These are phyloP conservation scores for Bruguiera hainesii DNA, from an alignment of 441 rosid species.

Conservation along the genomic window DNA sequence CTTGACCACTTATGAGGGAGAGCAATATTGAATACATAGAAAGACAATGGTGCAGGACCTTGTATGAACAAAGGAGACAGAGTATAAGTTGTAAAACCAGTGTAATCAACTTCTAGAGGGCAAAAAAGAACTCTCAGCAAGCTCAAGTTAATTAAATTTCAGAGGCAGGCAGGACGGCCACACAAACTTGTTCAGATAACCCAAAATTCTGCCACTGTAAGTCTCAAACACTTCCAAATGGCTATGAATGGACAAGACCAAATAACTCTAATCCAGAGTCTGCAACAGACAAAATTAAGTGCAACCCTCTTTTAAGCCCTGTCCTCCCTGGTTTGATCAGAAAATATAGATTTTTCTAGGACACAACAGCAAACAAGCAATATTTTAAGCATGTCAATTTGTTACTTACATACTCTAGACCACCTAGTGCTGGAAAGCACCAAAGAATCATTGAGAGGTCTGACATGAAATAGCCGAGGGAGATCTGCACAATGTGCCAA, in stretches of 20 bases:
- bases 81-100: constrained; percentile 1
- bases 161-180: neutral
- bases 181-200: neutral
- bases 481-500: constrained; percentile 41
- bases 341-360: neutral
- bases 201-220: too few species aligned
- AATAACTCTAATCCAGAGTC: neutral
- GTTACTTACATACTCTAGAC: constrained; percentile 70
- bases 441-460: constrained; percentile 76
- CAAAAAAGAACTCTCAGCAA: constrained; percentile 1
- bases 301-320: neutral
- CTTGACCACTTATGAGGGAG: constrained; percentile 67
- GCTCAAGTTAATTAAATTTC: constrained; percentile 9
- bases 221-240: neutral
- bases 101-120: neutral
- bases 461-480: constrained; percentile 71
- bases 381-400: constrained; percentile 6
- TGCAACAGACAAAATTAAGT: neutral
- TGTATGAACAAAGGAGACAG: constrained; percentile 11
- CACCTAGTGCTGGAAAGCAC: constrained; percentile 72
- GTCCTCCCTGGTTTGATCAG: neutral
- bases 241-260: neutral
- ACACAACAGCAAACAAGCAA: neutral
- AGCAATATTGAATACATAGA: constrained; percentile 62
- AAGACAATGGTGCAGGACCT: constrained; percentile 78